Evolutionary conservation across 306 rosid genomes (phyloP), one percentile per base, ranked within the genome.

Genomic region (Argentina anserina): DNA sequence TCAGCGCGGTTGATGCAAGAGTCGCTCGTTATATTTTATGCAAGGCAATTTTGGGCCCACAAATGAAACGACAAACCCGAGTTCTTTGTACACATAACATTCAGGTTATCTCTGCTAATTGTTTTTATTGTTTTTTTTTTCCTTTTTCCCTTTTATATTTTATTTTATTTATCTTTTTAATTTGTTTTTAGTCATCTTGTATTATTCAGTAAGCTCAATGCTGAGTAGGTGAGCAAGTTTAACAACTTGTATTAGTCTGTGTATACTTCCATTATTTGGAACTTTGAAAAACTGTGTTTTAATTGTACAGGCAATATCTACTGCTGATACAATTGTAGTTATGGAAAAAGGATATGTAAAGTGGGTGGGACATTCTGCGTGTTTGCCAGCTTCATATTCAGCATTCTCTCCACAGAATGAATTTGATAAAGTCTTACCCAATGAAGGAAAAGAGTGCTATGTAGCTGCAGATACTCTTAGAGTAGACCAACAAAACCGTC

Each of bases 1-100:
- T 93, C 56, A 91, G 98, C 72, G 90, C 98, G 3, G 97, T 93
- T 39, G 97, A 91, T 85, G 96, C 86, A 74, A 92, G 88, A 76
- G 98, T 93, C 82, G 90, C 97, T 71, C 89, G 62, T 39, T 87
- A 92, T 90, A 91, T 91, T 71, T 82, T 93, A 69, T 58, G 65
- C 76, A 87, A 91, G 78, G 94, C 87, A 63, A 87, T 93, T 82
- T 75, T 89, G 65, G 97, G 98, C 67, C 87, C 94, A 76, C 84
- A 86, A 65, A 82, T 86, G 87, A 84, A 77, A 67, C 84, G 86
- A 36, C 83, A 76, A 73, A 91, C 97, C 1, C 83, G 97, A 75
- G 68, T 93, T 65, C 91, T 93, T 15, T 91, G 94, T 75, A 91
- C 98, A 42, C 97, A 91, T 81, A 89, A 86, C 71, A 75, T 78